These are phyloP conservation scores for Cryptococcus sp. DNA, from an alignment of 1,284 basidiomycete species.

Conservation along the genomic window DNA sequence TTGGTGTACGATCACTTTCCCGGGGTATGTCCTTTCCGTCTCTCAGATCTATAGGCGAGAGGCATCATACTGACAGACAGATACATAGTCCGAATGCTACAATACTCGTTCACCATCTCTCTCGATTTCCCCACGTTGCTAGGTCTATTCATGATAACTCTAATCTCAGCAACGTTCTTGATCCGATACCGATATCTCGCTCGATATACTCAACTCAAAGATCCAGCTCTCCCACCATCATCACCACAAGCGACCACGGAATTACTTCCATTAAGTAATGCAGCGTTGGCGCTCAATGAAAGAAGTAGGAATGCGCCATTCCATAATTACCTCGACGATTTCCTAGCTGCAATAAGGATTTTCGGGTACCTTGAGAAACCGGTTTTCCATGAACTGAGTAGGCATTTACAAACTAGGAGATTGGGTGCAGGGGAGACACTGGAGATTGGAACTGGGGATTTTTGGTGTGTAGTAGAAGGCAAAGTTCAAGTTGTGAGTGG, in stretches of 20 bases:
- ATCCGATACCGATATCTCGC: slow-evolving; percentile 65
- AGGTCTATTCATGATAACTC: slow-evolving; percentile 63
- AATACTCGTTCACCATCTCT: slow-evolving; percentile 83
- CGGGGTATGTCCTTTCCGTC: slow-evolving; percentile 49
- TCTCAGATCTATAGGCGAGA: neutral
- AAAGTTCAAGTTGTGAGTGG: slow-evolving; percentile 51
- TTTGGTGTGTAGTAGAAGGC: slow-evolving; percentile 94
- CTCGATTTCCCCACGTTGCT: slow-evolving; percentile 85
- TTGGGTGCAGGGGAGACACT: slow-evolving; percentile 84
- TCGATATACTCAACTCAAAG: slow-evolving; percentile 67
- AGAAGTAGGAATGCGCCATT: slow-evolving; percentile 61
- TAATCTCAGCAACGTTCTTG: slow-evolving; percentile 70
- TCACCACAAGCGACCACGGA: slow-evolving; percentile 31
- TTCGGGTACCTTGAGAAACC: slow-evolving; percentile 95
- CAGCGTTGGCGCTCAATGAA: slow-evolving; percentile 62
- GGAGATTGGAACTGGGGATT: slow-evolving; percentile 79
- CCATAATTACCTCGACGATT: slow-evolving; percentile 93
- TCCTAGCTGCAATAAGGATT: slow-evolving; percentile 85
- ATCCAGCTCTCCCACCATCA: slow-evolving; percentile 58
- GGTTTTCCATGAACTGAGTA: slow-evolving; percentile 89
- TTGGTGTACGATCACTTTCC: slow-evolving; percentile 74
- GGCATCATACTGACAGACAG: slow-evolving; percentile 1
- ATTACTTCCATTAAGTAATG: slow-evolving; percentile 22
- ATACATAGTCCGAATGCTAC: slow-evolving; percentile 57
- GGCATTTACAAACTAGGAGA: slow-evolving; percentile 85